phyloP scores from a whole-genome alignment of 768 basidiomycete genomes.

The Pleurotus pulmonarius region DNA sequence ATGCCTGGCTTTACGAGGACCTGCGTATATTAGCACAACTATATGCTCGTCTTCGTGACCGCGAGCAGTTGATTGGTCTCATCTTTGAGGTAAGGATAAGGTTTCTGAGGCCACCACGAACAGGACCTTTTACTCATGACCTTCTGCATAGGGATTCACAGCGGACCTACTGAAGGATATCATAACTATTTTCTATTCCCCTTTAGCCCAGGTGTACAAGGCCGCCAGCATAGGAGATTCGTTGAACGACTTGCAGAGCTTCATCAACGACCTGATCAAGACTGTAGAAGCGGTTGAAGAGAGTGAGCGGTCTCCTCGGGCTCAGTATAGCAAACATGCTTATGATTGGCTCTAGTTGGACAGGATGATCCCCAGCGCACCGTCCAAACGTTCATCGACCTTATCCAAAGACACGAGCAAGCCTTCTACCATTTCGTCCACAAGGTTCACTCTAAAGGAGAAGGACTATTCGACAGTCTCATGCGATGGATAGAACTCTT shows the following conservation, averaged over 20 bases:
- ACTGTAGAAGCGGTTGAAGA: constrained; percentile 93
- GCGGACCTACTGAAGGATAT: constrained; percentile 96
- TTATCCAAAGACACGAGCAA: constrained; percentile 92
- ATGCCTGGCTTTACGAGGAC: constrained; percentile 96
- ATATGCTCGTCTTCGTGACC: constrained; percentile 77
- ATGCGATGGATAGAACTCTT: constrained; percentile 98
- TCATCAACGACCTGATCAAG: constrained; percentile 90
- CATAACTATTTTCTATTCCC: constrained; percentile 97
- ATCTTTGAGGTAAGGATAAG: constrained; percentile 80
- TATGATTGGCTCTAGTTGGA: constrained; percentile 45
- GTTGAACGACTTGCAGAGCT: constrained; percentile 84
- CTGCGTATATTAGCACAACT: constrained; percentile 75
- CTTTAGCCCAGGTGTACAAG: constrained; percentile 93
- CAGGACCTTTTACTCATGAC: neutral
- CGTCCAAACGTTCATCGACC: constrained; percentile 90
- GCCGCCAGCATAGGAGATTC: constrained; percentile 98
- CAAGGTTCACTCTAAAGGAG: constrained; percentile 97
- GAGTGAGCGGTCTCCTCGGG: constrained; percentile 43
- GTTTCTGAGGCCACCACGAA: neutral
- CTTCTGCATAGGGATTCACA: constrained; percentile 70
- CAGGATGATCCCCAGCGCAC: constrained; percentile 82
- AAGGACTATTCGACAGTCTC: constrained; percentile 87
- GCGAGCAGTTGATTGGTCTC: constrained; percentile 87
- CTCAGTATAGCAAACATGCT: no score
- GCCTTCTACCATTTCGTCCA: constrained; percentile 96